phyloP scores from a whole-genome alignment of 1,284 basidiomycete species.

The Bondarzewia mesenterica region DNA sequence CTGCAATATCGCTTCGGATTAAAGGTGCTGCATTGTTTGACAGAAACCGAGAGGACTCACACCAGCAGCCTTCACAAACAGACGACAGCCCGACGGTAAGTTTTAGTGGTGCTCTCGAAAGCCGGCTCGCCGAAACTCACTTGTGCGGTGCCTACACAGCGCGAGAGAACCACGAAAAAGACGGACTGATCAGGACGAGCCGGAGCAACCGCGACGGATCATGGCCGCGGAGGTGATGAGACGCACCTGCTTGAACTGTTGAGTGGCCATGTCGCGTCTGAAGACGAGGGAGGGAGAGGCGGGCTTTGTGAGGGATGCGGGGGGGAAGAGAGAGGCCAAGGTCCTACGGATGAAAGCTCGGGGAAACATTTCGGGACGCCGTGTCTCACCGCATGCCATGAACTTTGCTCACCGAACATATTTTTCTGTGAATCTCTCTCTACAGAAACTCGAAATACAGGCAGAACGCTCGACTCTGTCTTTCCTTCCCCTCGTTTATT shows the following conservation, averaged over 20 bases:
- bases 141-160: conserved; percentile 58
- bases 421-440: too few relatives aligned
- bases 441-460: too few relatives aligned
- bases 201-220: background rate
- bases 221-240: background rate
- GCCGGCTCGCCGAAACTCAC: conserved; percentile 44
- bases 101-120: too few relatives aligned
- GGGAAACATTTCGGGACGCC: conserved; percentile 11
- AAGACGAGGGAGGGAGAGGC: background rate
- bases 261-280: conserved; percentile 7
- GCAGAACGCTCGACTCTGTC: too few relatives aligned
- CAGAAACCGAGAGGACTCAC: conserved; percentile 30
- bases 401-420: background rate
- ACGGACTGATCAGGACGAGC: background rate
- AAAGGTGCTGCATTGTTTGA: conserved; percentile 1
- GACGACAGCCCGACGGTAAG: conserved; percentile 2
- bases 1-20: conserved; percentile 23
- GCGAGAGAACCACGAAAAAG: conserved; percentile 2
- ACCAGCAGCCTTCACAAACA: conserved; percentile 44
- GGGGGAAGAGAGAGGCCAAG: background rate
- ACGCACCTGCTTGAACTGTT: conserved; percentile 27
- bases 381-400: background rate
- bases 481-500: too few relatives aligned
- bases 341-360: conserved; percentile 1
- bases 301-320: background rate